Base-by-base conservation (phyloP, 495 filamentous ascomycete genomes). In the Friedmanniomyces endolithicus region DNA sequence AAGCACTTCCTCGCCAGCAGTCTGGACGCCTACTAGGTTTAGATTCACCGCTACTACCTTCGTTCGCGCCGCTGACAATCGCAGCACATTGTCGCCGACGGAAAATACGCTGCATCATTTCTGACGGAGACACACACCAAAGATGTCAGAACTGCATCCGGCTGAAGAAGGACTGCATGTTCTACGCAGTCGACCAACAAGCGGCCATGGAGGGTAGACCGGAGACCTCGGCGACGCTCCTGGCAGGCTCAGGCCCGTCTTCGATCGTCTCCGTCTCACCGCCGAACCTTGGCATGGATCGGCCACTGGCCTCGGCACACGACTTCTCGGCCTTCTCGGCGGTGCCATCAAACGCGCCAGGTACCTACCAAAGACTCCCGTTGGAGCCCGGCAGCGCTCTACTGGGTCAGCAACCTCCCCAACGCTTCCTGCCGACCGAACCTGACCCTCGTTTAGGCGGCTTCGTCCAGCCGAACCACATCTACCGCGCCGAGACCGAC, bases 111-210 rank as follows among this genome's bases (percentile, higher is more conserved):
- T 98, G 92, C 71, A 78, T 95, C 45, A 77, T 88, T 39, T 81
- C 86, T 61, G 72, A 74, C 47, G 83, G 85, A 59, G 90, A 97
- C 65, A 68, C 78, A 14, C 80, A 88, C 63, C 85, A 86, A 48
- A 84, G 92, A 56, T 98, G 92, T 69, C 84, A 86, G 55, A 95
- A 95, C 70, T 98, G 92, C 71, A 96, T 97, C 60, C 84, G 88
- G 48, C 75, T 98, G 67, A 90, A 94, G 66, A 97, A 94, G 68
- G 89, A 95, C 54, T 98, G 92, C 69, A 85, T 86, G 65, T 98
- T 96, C 72, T 87, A 82, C 65, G 87, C 90, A 11, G 90, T 96
- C 25, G 89, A 95, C 53, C 87, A 90, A 68, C 83, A 85, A 62
- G 83, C 83, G 20, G 80, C 79, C 62, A 53, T 61, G 41, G 57